Percentiles rank a stretch among this genome's conserved stretches.
phyloP scores from a whole-genome alignment of 148 eudicot genomes.

The Agrostemma githago region DNA sequence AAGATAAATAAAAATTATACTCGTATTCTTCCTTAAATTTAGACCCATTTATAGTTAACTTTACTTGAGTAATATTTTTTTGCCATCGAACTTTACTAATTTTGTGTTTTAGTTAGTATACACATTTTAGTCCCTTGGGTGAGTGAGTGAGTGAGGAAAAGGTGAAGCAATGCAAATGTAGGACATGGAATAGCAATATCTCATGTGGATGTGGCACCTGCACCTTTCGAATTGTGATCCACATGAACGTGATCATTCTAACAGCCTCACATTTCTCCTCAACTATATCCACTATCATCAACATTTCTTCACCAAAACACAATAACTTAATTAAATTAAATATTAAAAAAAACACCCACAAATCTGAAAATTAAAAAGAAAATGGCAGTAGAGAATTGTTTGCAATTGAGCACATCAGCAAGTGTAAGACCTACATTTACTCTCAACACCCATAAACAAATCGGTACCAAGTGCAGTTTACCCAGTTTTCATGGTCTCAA shows the following conservation, averaged over 20 bases:
- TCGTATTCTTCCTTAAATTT: too few species aligned
- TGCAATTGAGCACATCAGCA: slow-evolving; percentile 31
- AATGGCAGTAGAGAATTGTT: slow-evolving; percentile 29
- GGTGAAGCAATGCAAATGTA: too few species aligned
- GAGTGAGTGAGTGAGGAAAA: too few species aligned
- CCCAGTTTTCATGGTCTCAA: slow-evolving; percentile 27
- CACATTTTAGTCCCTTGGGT: too few species aligned
- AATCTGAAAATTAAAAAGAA: background rate
- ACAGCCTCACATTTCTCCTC: slow-evolving; percentile 21
- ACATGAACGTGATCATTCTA: slow-evolving; percentile 31
- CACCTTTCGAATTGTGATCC: slow-evolving; percentile 18
- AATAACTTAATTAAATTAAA: background rate
- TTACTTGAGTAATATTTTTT: too few species aligned
- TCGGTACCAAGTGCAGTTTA: slow-evolving; percentile 15
- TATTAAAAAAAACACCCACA: background rate
- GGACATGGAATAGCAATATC: slow-evolving; percentile 17
- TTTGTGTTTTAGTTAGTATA: too few species aligned
- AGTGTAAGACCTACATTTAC: slow-evolving; percentile 24
- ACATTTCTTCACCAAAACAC: background rate
- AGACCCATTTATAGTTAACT: too few species aligned
- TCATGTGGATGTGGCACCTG: background rate
- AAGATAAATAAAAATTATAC: too few species aligned
- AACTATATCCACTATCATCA: slow-evolving; percentile 23
- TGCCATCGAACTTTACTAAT: too few species aligned
- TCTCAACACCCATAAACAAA: slow-evolving; percentile 16